Evolutionary conservation across 306 rosid genomes (phyloP).

Genomic region (Senna siamea): DNA sequence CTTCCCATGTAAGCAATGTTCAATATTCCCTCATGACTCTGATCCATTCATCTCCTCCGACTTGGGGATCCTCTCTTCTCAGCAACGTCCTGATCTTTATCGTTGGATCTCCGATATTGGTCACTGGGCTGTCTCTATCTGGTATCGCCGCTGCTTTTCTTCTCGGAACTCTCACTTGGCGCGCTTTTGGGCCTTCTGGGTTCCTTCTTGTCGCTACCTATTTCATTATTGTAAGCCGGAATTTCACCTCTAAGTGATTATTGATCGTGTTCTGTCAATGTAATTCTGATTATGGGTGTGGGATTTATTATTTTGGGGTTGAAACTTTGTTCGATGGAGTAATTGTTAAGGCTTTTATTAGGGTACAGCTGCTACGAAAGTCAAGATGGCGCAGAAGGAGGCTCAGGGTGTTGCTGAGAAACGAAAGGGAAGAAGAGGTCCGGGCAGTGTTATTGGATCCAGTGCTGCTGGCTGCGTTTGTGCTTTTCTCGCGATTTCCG

Average conservation of each 20-base stretch:
- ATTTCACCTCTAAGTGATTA: neutral
- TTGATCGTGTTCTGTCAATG: slow-evolving; percentile 12
- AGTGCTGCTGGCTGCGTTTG: slow-evolving; percentile 96
- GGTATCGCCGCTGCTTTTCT: slow-evolving; percentile 90
- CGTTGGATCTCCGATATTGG: slow-evolving; percentile 75
- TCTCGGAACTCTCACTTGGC: slow-evolving; percentile 97
- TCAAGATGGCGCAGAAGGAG: slow-evolving; percentile 88
- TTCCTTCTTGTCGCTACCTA: slow-evolving; percentile 90
- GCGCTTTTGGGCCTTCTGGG: slow-evolving; percentile 87
- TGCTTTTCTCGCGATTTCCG: slow-evolving; percentile 71
- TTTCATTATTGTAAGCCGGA: slow-evolving; percentile 60
- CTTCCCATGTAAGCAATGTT: slow-evolving; percentile 44
- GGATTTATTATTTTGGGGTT: slow-evolving; percentile 22
- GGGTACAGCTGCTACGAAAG: slow-evolving; percentile 96
- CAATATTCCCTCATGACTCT: slow-evolving; percentile 53
- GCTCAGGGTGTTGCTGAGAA: slow-evolving; percentile 96
- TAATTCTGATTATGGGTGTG: slow-evolving; percentile 18
- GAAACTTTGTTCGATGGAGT: slow-evolving; percentile 36
- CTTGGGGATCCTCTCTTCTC: slow-evolving; percentile 78
- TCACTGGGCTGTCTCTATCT: slow-evolving; percentile 74
- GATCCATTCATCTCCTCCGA: slow-evolving; percentile 78
- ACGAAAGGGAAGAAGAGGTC: slow-evolving; percentile 96
- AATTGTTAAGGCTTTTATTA: slow-evolving; percentile 43
- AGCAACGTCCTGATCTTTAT: slow-evolving; percentile 71
- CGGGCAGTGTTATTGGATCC: slow-evolving; percentile 92